Evolutionary conservation across 1,284 basidiomycete species (phyloP).

Genomic region (Vanrija sp.): DNA sequence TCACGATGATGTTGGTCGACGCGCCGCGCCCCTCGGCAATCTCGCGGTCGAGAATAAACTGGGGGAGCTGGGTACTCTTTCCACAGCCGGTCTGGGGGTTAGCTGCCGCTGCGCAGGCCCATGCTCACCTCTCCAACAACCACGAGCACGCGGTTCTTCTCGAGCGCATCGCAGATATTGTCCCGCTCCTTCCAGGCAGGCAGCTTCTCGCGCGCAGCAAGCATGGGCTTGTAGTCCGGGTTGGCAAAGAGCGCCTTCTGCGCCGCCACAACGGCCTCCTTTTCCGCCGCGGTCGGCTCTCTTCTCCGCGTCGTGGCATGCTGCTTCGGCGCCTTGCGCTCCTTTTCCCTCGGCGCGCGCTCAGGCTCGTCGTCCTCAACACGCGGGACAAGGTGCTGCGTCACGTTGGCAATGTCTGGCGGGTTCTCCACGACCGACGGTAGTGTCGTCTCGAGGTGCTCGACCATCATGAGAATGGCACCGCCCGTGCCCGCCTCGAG

Average conservation of each 20-base stretch:
- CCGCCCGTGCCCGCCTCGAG: conserved; percentile 64
- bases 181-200: conserved; percentile 69
- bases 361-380: conserved; percentile 17
- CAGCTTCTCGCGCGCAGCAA: conserved; percentile 60
- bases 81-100: neutral
- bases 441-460: conserved; percentile 69
- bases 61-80: conserved; percentile 61
- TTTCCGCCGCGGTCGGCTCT: conserved; percentile 57
- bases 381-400: conserved; percentile 60
- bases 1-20: conserved; percentile 73
- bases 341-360: conserved; percentile 7
- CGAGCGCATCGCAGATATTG: conserved; percentile 62
- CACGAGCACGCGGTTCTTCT: conserved; percentile 65
- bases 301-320: conserved; percentile 39
- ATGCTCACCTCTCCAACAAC: conserved; percentile 79
- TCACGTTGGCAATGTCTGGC: conserved; percentile 64
- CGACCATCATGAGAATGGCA: conserved; percentile 69
- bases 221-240: conserved; percentile 59
- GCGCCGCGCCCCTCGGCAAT: conserved; percentile 64
- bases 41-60: conserved; percentile 78
- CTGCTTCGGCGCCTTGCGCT: conserved; percentile 1
- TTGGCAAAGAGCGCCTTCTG: conserved; percentile 52
- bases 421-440: conserved; percentile 62
- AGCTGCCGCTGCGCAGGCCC: neutral
- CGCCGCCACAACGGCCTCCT: conserved; percentile 56